Evolutionary conservation across 2,329 filamentous ascomycete species (phyloP).

Genomic region (Zymoseptoria pseudotritici): DNA sequence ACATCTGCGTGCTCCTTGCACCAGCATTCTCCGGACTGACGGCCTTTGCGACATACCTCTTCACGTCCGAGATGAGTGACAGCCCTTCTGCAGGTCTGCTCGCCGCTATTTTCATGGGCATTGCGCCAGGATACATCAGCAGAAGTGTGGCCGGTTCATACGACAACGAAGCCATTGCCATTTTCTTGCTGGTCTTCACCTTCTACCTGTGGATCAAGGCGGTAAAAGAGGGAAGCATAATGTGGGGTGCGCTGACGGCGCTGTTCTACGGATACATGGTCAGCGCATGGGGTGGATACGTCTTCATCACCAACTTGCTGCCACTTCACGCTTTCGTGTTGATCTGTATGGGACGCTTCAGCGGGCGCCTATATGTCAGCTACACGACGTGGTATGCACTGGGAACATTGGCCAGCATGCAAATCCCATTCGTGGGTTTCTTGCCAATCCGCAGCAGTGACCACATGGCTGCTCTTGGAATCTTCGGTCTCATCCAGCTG

Average conservation of each 20-base stretch:
- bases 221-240: constrained; percentile 88
- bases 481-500: constrained; percentile 92
- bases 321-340: constrained; percentile 90
- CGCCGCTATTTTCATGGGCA: constrained; percentile 93
- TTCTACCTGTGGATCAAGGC: constrained; percentile 99
- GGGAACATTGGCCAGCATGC: constrained; percentile 95
- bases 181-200: constrained; percentile 96
- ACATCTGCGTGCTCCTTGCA: constrained; percentile 94
- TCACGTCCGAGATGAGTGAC: constrained; percentile 96
- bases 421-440: constrained; percentile 98
- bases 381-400: constrained; percentile 98
- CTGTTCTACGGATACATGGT: constrained; percentile 99
- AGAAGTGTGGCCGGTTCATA: constrained; percentile 96
- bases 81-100: constrained; percentile 91
- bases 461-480: constrained; percentile 93
- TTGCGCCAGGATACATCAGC: constrained; percentile 94
- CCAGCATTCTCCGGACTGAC: constrained; percentile 92
- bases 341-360: constrained; percentile 94
- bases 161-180: constrained; percentile 98
- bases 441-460: constrained; percentile 93
- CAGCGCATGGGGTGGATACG: constrained; percentile 97
- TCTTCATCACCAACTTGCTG: constrained; percentile 97
- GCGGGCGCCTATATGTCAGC: constrained; percentile 85
- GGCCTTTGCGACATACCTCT: constrained; percentile 83
- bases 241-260: constrained; percentile 91